Evolutionary conservation across 345 rosid genomes (phyloP).

Genomic region (Viola odorata): DNA sequence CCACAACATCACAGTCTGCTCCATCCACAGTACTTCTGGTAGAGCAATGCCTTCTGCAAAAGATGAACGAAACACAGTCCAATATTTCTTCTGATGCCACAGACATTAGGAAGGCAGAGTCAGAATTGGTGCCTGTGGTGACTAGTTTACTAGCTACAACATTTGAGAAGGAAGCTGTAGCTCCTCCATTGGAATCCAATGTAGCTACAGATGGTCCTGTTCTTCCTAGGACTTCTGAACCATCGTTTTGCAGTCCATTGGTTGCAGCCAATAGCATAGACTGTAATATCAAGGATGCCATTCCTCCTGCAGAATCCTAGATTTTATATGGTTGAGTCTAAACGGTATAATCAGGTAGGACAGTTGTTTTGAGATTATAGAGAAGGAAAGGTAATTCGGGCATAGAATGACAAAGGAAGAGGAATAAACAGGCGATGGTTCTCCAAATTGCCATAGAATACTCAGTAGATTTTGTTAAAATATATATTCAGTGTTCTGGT

Average conservation of each 20-base stretch:
- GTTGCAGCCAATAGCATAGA: constrained; percentile 16
- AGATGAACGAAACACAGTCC: constrained; percentile 13
- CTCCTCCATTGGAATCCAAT: constrained; percentile 7
- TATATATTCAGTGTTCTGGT: too few relatives aligned
- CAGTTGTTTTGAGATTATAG: constrained; percentile 1
- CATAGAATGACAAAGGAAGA: neutral
- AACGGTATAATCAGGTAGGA: neutral
- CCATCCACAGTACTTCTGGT: constrained; percentile 19
- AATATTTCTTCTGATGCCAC: constrained; percentile 13
- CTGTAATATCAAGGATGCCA: constrained; percentile 17
- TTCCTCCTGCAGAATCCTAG: constrained; percentile 24
- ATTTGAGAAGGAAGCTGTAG: constrained; percentile 3
- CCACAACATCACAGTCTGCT: constrained; percentile 8
- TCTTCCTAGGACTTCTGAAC: constrained; percentile 8
- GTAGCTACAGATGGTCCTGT: constrained; percentile 10
- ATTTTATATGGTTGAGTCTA: constrained; percentile 4
- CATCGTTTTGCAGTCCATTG: constrained; percentile 14
- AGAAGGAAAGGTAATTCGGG: neutral
- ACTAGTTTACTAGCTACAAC: neutral
- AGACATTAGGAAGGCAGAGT: constrained; percentile 2
- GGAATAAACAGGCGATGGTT: constrained; percentile 10
- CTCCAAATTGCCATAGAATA: too few relatives aligned
- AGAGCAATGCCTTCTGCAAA: constrained; percentile 23
- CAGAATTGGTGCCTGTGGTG: neutral
- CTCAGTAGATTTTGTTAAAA: too few relatives aligned